Base-by-base conservation (phyloP, 257 asterid genomes). In the Schizonepeta tenuifolia region DNA sequence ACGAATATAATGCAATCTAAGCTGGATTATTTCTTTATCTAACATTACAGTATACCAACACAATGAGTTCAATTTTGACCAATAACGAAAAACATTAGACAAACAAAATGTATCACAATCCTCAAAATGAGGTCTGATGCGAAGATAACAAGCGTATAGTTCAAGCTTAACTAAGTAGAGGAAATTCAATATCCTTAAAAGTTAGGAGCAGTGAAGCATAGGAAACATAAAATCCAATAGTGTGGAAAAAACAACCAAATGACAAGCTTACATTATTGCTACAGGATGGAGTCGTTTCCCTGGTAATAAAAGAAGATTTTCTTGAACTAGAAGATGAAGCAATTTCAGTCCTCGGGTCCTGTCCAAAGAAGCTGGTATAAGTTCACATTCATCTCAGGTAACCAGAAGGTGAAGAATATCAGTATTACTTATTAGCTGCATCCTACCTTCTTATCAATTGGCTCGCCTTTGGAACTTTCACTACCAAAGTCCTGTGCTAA, bases 391-490 rank as follows among this genome's bases (percentile, higher is more conserved):
- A 59, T 63, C 63, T 80, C 71, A 73, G 53, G 65, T 46, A 69
- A 74, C 50, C 28, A 44, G 72, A 65, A 73, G 57, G 71, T 69
- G 71, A 56, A 44, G n/a, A 43, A 77, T 40, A 55, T 40, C 51
- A 26, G 28, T 26, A 76, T 55, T 21, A 36, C 41, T 38, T 49
- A 46, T 57, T 49, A 77, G 44, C 61, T 17, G 58, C 58, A 26
- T 38, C 47, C 69, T 78, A 87, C 93, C 86, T 74, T 78, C 46
- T 54, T 73, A 71, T 76, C 80, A 61, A 73, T 65, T 57, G 82
- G 85, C 74, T 72, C 81, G 75, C 75, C 56, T 65, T 83, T 85
- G 28, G 79, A 64, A 80, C 81, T 82, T 70, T 71, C 87, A 71
- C 82, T 75, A 22, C 59, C 20, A 36, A 63, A 69, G 64, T 69